Evolutionary conservation across 2,329 filamentous ascomycete genomes (phyloP).

Genomic region (Balansia obtecta): DNA sequence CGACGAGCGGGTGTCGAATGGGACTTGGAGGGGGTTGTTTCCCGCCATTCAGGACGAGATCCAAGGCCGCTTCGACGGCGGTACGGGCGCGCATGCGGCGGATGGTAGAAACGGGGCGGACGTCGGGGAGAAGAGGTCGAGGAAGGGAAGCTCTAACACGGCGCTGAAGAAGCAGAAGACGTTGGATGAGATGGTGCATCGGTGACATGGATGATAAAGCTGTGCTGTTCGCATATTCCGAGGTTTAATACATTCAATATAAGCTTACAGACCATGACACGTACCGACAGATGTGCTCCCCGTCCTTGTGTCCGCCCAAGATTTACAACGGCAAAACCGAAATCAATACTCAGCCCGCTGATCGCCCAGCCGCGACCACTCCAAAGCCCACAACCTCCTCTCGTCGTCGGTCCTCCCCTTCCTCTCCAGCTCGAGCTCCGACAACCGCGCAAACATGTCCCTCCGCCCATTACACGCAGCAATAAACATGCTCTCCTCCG

Average conservation of each 20-base stretch:
- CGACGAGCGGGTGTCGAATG: constrained; percentile 47
- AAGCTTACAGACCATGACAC: too few species aligned
- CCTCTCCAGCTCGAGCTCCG: constrained; percentile 17
- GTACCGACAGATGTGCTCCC: too few species aligned
- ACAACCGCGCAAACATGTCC: constrained; percentile 16
- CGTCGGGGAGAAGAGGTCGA: constrained; percentile 13
- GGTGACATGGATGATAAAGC: not conserved
- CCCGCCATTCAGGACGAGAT: constrained; percentile 26
- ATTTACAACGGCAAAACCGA: not conserved
- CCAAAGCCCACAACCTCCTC: constrained; percentile 18
- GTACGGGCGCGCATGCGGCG: constrained; percentile 22
- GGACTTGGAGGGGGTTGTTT: constrained; percentile 39
- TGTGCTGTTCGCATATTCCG: not conserved
- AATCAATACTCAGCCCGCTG: constrained; percentile 11
- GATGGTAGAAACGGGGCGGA: constrained; percentile 16
- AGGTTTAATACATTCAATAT: too few species aligned
- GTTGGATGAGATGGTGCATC: not conserved
- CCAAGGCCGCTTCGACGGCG: constrained; percentile 23
- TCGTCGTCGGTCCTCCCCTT: constrained; percentile 9
- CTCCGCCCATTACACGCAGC: constrained; percentile 15
- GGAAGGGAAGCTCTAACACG: constrained; percentile 7
- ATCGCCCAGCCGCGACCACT: constrained; percentile 22
- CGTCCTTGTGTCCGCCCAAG: too few species aligned
- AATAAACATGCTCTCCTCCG: constrained; percentile 14
- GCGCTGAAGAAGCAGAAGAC: constrained; percentile 16